Evolutionary conservation across 371 early-diverging fungal genomes (phyloP).

Genomic region (Entomophthora muscae): DNA sequence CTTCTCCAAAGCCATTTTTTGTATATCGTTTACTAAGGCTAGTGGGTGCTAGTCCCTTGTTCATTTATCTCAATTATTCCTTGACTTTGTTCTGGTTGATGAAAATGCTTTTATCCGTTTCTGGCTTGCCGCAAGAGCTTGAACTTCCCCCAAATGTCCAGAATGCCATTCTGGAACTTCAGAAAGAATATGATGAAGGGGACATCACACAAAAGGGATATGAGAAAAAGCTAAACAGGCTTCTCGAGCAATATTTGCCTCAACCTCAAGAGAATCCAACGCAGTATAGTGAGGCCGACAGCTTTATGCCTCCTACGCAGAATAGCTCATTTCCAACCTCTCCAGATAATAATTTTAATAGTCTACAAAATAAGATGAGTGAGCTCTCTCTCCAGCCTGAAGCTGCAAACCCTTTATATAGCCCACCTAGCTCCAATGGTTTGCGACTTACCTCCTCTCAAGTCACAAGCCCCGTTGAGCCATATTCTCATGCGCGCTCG

Average conservation of each 20-base stretch:
- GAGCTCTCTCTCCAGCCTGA: not conserved
- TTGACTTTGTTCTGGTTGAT: too few relatives aligned
- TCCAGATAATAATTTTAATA: not conserved
- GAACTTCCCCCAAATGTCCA: slow-evolving; percentile 21
- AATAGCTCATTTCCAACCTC: too few relatives aligned
- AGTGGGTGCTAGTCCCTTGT: too few relatives aligned
- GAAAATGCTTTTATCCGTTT: slow-evolving; percentile 7
- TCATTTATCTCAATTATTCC: too few relatives aligned
- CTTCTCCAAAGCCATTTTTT: too few relatives aligned
- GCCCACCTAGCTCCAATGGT: not conserved
- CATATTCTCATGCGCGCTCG: not conserved
- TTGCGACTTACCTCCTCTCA: not conserved
- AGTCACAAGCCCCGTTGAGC: not conserved
- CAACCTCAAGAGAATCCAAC: not conserved
- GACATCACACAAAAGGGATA: slow-evolving; percentile 53
- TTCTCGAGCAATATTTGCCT: slow-evolving; percentile 15
- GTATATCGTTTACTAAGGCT: too few relatives aligned
- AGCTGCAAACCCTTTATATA: not conserved
- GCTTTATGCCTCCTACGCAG: too few relatives aligned
- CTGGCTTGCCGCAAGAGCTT: not conserved
- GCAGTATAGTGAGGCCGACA: not conserved
- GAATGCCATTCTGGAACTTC: slow-evolving; percentile 27
- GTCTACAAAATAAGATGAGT: slow-evolving; percentile 6
- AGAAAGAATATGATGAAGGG: slow-evolving; percentile 41
- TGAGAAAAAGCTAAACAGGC: slow-evolving; percentile 30